A percentile compares a stretch with the other conserved stretches of the same genome.
Evolutionary conservation across 306 rosid genomes (phyloP).

Genomic region (Begonia peltatifolia): DNA sequence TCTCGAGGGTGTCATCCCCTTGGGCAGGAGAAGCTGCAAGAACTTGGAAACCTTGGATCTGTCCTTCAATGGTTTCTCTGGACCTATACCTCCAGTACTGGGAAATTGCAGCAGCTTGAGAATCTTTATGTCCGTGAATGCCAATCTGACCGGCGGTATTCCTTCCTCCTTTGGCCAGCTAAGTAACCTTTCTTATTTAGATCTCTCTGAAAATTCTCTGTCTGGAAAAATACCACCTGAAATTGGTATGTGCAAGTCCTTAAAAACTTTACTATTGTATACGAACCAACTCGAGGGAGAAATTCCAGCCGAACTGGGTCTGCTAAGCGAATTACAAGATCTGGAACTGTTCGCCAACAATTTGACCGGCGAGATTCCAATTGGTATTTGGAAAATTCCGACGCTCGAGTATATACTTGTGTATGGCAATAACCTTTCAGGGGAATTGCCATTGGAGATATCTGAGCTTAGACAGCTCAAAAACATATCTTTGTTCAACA

Average conservation of each 20-base stretch:
- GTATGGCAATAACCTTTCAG: constrained; percentile 54
- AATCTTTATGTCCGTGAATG: constrained; percentile 12
- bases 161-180: constrained; percentile 56
- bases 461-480: constrained; percentile 47
- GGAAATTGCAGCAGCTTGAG: constrained; percentile 48
- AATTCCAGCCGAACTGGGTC: constrained; percentile 62
- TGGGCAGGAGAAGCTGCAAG: constrained; percentile 29
- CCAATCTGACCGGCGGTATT: constrained; percentile 46
- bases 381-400: constrained; percentile 68
- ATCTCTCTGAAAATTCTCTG: constrained; percentile 39
- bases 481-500: constrained; percentile 48
- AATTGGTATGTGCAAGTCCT: constrained; percentile 51
- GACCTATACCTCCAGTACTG: constrained; percentile 44
- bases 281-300: constrained; percentile 54
- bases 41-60: constrained; percentile 33
- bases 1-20: constrained; percentile 48
- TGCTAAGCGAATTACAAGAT: constrained; percentile 26
- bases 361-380: constrained; percentile 63
- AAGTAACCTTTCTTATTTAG: constrained; percentile 16
- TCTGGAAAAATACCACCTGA: constrained; percentile 61
- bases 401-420: constrained; percentile 39
- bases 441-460: constrained; percentile 58
- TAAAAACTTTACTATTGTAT: constrained; percentile 30
- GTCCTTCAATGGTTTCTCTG: constrained; percentile 37
- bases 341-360: constrained; percentile 42